phyloP scores from a whole-genome alignment of 108 stramenopile species.

The Seminavis robusta region DNA sequence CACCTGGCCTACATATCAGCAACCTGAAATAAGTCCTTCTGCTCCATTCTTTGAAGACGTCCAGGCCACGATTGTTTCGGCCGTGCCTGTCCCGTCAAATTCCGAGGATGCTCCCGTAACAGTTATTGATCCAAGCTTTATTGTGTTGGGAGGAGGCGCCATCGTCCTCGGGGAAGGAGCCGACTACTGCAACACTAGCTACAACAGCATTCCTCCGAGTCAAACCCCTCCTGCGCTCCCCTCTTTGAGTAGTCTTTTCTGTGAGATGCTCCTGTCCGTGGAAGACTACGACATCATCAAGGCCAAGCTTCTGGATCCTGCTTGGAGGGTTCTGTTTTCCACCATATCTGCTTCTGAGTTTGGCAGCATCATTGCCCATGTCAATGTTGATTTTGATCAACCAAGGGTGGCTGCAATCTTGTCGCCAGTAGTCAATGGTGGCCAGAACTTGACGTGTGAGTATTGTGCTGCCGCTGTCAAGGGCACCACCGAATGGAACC shows the following conservation, averaged over 20 bases:
- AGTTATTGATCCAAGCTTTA: too few species aligned
- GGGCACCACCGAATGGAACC: conserved; percentile 20
- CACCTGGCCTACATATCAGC: too few species aligned
- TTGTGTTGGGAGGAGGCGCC: too few species aligned
- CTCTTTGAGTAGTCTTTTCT: conserved; percentile 7
- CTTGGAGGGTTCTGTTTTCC: conserved; percentile 28
- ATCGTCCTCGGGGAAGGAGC: too few species aligned
- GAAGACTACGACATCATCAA: conserved; percentile 24
- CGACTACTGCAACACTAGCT: conserved; percentile 1
- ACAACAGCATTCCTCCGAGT: conserved; percentile 9
- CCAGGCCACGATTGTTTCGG: too few species aligned
- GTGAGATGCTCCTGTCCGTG: conserved; percentile 20
- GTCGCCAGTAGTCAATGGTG: conserved; percentile 18
- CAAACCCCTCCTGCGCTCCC: conserved; percentile 6
- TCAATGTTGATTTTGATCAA: conserved; percentile 33
- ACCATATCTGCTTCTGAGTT: conserved; percentile 24
- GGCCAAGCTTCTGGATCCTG: conserved; percentile 13
- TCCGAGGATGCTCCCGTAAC: too few species aligned
- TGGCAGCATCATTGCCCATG: conserved; percentile 24
- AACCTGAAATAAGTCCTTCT: too few species aligned
- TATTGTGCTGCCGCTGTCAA: conserved; percentile 30
- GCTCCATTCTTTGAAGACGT: too few species aligned
- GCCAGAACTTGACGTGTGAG: conserved; percentile 26
- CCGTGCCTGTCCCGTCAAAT: too few species aligned
- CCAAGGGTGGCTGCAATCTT: conserved; percentile 23